A percentile compares a stretch with the other conserved stretches of the same genome.
phyloP scores from a whole-genome alignment of 140 eudicot species.

The Cichorium intybus region DNA sequence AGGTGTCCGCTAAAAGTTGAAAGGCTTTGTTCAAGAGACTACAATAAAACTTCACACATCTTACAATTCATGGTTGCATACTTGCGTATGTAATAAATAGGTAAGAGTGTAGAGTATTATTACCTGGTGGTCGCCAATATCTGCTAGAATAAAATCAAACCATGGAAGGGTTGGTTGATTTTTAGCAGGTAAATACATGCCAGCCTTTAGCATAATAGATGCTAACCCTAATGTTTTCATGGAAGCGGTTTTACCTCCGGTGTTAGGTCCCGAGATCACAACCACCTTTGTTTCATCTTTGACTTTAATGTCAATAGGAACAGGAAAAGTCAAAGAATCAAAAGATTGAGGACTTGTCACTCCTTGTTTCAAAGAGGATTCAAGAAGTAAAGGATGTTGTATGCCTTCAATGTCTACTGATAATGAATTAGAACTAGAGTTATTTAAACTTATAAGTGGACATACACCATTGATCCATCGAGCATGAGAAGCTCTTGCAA shows the following conservation, averaged over 20 bases:
- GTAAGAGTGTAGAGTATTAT: constrained; percentile 14
- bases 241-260: constrained; percentile 99
- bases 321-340: constrained; percentile 46
- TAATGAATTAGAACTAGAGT: constrained; percentile 27
- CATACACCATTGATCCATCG: constrained; percentile 71
- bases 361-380: constrained; percentile 38
- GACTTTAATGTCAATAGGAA: constrained; percentile 80
- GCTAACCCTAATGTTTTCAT: constrained; percentile 92
- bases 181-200: constrained; percentile 83
- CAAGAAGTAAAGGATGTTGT: constrained; percentile 89
- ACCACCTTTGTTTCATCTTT: constrained; percentile 58
- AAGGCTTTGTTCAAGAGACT: constrained; percentile 92
- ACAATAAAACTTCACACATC: constrained; percentile 12
- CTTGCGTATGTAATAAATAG: neutral
- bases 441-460: constrained; percentile 41
- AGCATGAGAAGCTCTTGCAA: constrained; percentile 92
- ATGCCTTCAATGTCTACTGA: constrained; percentile 68
- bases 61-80: neutral
- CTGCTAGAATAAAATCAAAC: constrained; percentile 88
- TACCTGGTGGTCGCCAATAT: constrained; percentile 97
- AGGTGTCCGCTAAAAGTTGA: constrained; percentile 99
- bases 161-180: constrained; percentile 77
- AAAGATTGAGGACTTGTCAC: constrained; percentile 14
- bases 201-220: constrained; percentile 89
- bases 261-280: constrained; percentile 94